phyloP scores from a whole-genome alignment of 2,329 filamentous ascomycete species.

The Diaporthe nobilis region DNA sequence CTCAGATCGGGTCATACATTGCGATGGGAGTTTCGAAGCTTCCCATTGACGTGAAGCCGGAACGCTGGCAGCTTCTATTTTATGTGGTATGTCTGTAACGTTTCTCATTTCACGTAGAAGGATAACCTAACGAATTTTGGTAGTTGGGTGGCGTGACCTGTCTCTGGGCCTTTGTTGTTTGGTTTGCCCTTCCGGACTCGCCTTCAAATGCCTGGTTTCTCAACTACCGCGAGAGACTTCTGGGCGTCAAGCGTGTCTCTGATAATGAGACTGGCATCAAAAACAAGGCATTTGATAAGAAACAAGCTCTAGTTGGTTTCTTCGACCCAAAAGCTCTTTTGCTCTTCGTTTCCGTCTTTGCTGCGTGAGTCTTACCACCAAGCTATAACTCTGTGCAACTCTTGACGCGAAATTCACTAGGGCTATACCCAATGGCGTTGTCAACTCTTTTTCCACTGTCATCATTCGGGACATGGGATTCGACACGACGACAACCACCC shows the following conservation, averaged over 20 bases:
- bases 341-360: background rate
- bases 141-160: background rate
- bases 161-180: background rate
- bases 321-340: background rate
- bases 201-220: background rate
- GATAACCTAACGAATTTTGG: too few species aligned
- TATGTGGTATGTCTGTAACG: background rate
- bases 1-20: background rate
- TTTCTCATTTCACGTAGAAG: background rate
- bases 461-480: slow-evolving; percentile 47
- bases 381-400: fast-evolving
- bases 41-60: background rate
- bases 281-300: background rate
- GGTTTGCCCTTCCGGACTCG: background rate
- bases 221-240: background rate
- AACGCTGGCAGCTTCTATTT: background rate
- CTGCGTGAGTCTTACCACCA: background rate
- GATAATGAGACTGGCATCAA: background rate
- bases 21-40: background rate
- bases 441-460: background rate
- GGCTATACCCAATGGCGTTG: background rate
- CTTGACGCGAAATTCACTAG: background rate
- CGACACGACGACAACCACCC: slow-evolving; percentile 50
- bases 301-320: background rate
- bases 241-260: background rate